Base-by-base conservation (phyloP, 2,329 filamentous ascomycete species). In the Fusarium temperatum region DNA sequence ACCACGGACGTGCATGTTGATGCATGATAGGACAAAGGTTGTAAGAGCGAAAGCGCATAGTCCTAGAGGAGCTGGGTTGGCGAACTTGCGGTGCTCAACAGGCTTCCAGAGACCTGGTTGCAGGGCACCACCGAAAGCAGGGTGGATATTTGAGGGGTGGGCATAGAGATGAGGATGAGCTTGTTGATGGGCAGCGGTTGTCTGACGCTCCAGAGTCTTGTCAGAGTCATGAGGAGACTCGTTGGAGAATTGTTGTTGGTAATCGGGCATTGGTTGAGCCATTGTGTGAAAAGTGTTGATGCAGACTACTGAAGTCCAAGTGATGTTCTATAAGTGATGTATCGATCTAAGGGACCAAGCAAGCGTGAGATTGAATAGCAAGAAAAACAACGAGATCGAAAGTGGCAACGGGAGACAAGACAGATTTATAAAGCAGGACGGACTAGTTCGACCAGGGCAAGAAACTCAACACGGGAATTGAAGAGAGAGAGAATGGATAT, bases 31-130 rank as follows among this genome's bases (percentile, higher is more conserved):
- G 42, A 96, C 89, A 81, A 96, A 96, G 18, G 93, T 96, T 61
- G 93, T 96, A 79, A 96, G 86, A 72, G 93, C 94, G 85, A 96
- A 96, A 80, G 92, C 93, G 70, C 86, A 89, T 55, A 96, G 89
- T 73, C 94, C 93, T 44, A 95, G 87, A 36, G 93, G 93, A 60
- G 92, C 93, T 9, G 93, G 93, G 84, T 95, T 95, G 85, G 89
- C 93, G 82, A 95, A 90, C 85, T 93, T 92, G 83, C 92, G 90
- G 80, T 89, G 87, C 83, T 90, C 89, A 59, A 85, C 84, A 14
- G 90, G 85, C 82, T 88, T 90, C 87, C 92, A 89, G 50, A 87
- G 82, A 84, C 92, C 91, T 58, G 92, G 92, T 82, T 94, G 91
- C 82, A 94, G 91, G 78, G 92, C 90, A 84, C 92, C 92, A 74